A percentile compares a stretch with the other conserved stretches of the same genome.
Evolutionary conservation across 768 basidiomycete species (phyloP).

Genomic region (Paxillus involutus): DNA sequence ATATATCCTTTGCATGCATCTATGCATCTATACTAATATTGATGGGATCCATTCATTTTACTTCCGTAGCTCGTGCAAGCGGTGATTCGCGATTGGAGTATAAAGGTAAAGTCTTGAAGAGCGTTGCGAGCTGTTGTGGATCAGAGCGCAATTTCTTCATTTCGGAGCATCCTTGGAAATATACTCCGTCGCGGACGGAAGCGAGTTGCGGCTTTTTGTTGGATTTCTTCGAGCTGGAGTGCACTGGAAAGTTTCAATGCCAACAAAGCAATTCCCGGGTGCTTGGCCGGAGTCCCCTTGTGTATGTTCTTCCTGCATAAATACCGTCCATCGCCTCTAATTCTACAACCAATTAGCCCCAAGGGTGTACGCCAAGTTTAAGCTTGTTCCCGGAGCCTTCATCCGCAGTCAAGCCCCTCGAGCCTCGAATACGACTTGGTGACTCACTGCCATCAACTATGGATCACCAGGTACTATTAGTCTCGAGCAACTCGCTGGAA

Average conservation of each 20-base stretch:
- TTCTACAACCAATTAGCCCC: neutral
- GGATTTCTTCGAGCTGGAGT: slow-evolving; percentile 8
- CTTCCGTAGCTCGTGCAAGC: slow-evolving; percentile 1
- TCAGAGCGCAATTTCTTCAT: neutral
- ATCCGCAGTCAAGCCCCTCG: neutral
- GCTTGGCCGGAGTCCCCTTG: slow-evolving; percentile 22
- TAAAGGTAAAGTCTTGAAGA: slow-evolving; percentile 8
- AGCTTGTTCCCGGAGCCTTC: slow-evolving; percentile 2
- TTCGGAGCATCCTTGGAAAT: neutral
- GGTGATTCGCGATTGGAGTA: slow-evolving; percentile 14
- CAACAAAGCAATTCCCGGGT: slow-evolving; percentile 15
- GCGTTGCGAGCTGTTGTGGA: slow-evolving; percentile 9
- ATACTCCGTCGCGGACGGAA: neutral
- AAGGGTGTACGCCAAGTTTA: neutral
- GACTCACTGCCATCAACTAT: slow-evolving; percentile 1
- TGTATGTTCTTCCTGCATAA: slow-evolving; percentile 12
- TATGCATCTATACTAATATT: slow-evolving; percentile 21
- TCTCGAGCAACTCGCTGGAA: slow-evolving; percentile 12
- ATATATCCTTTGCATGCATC: slow-evolving; percentile 11
- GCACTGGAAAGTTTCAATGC: slow-evolving; percentile 13
- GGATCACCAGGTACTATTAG: slow-evolving; percentile 6
- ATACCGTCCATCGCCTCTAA: neutral
- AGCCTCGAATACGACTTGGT: neutral
- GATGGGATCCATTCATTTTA: slow-evolving; percentile 8
- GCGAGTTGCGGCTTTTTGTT: neutral